These are phyloP conservation scores for Candida gigantensis DNA, from an alignment of 1,139 yeast species.

Conservation along the genomic window DNA sequence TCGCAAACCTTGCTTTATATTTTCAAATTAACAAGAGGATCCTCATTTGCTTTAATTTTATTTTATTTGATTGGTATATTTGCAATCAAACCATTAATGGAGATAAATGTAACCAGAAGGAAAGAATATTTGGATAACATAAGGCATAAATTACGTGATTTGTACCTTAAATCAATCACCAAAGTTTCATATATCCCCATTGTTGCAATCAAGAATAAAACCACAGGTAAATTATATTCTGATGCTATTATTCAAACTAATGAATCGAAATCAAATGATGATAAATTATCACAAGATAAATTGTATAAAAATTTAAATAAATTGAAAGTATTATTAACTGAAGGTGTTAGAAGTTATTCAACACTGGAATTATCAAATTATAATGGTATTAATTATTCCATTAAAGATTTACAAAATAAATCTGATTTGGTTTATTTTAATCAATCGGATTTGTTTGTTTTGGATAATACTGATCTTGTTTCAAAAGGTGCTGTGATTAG, in stretches of 20 bases:
- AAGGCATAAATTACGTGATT: constrained; percentile 36
- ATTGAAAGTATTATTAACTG: constrained; percentile 24
- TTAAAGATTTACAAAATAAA: constrained; percentile 40
- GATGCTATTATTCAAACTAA: constrained; percentile 45
- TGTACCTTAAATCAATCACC: constrained; percentile 36
- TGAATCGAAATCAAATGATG: constrained; percentile 24
- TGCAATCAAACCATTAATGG: constrained; percentile 39
- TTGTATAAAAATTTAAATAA: constrained; percentile 26
- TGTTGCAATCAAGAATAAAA: constrained; percentile 30
- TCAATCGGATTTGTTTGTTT: constrained; percentile 12
- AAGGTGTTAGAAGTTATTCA: constrained; percentile 31
- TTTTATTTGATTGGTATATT: constrained; percentile 36
- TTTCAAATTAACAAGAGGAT: constrained; percentile 36
- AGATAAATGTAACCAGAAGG: constrained; percentile 30
- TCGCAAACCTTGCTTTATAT: constrained; percentile 32
- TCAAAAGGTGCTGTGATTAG: constrained; percentile 11
- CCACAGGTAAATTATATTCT: constrained; percentile 34
- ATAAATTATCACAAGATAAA: constrained; percentile 27
- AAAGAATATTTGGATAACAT: constrained; percentile 38
- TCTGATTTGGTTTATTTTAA: constrained; percentile 38
- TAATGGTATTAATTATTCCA: constrained; percentile 26
- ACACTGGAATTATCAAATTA: constrained; percentile 38
- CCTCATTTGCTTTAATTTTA: constrained; percentile 32
- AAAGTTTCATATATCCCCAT: constrained; percentile 44
- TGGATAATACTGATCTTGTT: constrained; percentile 3